Base-by-base conservation (phyloP, 1,284 basidiomycete genomes). In the Mycosarcoma maydis region DNA sequence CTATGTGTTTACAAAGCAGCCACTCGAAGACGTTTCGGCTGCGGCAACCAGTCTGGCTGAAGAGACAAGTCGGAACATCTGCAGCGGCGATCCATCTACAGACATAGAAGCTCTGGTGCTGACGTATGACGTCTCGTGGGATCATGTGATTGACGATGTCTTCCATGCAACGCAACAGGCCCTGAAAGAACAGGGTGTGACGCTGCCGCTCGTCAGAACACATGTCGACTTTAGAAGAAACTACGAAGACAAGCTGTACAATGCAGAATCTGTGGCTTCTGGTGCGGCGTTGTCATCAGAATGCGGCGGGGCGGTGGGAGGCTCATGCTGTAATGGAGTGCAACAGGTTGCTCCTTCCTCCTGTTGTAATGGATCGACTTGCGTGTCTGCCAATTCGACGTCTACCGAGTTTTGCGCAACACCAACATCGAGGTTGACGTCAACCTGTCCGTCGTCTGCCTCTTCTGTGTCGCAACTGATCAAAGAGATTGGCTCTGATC, bases 111-210 rank as follows among this genome's bases (percentile, higher is more conserved):
- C 78, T 6, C 76, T 89, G 7, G 75, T 89, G 0, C 80, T 98
- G 10, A 86, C 87, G 24, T 89, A 90, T 81, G 92, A 97, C 73
- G 92, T 96, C 0, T 87, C 85, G 0, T 94, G 91, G 79, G 85
- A 89, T 85, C 88, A 70, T 42, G 59, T 68, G 16, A 53, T 57
- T 3, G 52, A 72, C 3, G 48, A 67, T 0, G 53, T 80, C 13
- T 70, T 59, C 14, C 29, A 49, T 17, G 43, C 37, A 19, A 50
- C 70, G 17, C 29, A 40, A 87, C 90, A 90, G 65, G 51, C 54
- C 23, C 41, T 72, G 4, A 41, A 40, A 19, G 39, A 41, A 23
- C 37, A 47, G 4, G 60, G 60, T 11, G 41, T 72, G 9, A n/a
- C 55, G 14, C 33, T 64, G 29, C 68, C 71, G 17, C 51, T 67